Evolutionary conservation across 495 filamentous ascomycete genomes (phyloP).

Genomic region (Evansstolkia leycettana): DNA sequence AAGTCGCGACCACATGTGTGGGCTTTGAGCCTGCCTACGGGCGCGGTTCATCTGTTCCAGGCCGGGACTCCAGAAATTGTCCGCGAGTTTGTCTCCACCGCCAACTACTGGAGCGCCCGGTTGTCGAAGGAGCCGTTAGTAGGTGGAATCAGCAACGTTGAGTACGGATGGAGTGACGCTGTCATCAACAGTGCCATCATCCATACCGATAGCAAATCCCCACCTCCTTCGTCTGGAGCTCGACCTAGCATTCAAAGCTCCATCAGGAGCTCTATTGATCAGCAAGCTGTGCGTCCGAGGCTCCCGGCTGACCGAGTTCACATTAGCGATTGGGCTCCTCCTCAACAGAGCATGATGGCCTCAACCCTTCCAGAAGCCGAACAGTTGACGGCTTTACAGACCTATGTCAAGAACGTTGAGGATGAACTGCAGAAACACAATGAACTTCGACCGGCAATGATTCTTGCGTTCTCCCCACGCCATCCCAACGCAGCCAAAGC

Average conservation of each 20-base stretch:
- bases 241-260: conserved; percentile 60
- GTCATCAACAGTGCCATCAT: conserved; percentile 68
- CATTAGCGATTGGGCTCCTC: conserved; percentile 91
- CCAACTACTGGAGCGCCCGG: conserved; percentile 96
- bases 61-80: conserved; percentile 93
- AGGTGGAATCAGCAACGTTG: conserved; percentile 89
- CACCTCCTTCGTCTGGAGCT: conserved; percentile 27
- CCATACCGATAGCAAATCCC: conserved; percentile 33
- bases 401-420: conserved; percentile 77
- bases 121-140: conserved; percentile 85
- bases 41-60: conserved; percentile 94
- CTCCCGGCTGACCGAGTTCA: conserved; percentile 77
- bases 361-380: conserved; percentile 65
- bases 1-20: conserved; percentile 85
- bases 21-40: conserved; percentile 85
- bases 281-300: conserved; percentile 47
- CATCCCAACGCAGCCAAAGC: conserved; percentile 71
- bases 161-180: conserved; percentile 93
- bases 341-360: conserved; percentile 76
- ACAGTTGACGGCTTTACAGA: conserved; percentile 60
- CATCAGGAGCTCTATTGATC: conserved; percentile 59
- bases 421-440: conserved; percentile 80
- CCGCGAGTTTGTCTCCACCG: conserved; percentile 83
- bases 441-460: conserved; percentile 70
- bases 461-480: conserved; percentile 78